Evolutionary conservation across 1,139 yeast species (phyloP).

Genomic region (Starmera stellimalicola): DNA sequence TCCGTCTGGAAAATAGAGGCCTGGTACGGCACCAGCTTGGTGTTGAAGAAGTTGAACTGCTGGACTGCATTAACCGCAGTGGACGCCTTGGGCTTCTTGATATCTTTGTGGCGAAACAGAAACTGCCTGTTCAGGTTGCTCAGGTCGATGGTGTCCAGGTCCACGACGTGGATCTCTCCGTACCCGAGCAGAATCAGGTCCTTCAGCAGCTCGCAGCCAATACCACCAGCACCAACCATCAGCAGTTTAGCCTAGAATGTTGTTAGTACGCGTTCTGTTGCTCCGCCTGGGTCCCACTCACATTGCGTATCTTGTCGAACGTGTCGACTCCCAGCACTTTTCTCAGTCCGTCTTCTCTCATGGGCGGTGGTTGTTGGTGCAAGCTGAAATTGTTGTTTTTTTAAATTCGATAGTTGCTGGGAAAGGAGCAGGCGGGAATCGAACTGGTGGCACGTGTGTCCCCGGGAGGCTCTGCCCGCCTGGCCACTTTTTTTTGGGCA

Average conservation of each 20-base stretch:
- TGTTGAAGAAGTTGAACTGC: slow-evolving; percentile 56
- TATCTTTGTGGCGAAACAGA: slow-evolving; percentile 76
- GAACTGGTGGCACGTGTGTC: too few species aligned
- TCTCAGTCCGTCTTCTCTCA: slow-evolving; percentile 9
- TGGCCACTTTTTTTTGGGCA: too few species aligned
- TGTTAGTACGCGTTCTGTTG: neutral
- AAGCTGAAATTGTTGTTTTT: too few species aligned
- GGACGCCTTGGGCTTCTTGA: slow-evolving; percentile 73
- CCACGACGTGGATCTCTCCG: slow-evolving; percentile 87
- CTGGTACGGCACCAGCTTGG: slow-evolving; percentile 72
- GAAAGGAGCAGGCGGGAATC: too few species aligned
- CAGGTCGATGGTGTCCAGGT: slow-evolving; percentile 87
- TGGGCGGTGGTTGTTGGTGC: too few species aligned
- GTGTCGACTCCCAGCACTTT: slow-evolving; percentile 10
- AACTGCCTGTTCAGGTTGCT: slow-evolving; percentile 92
- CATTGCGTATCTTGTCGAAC: slow-evolving; percentile 7
- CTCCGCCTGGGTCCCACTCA: slow-evolving; percentile 4
- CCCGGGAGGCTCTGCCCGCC: too few species aligned
- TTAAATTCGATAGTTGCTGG: too few species aligned
- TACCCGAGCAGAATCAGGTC: slow-evolving; percentile 76
- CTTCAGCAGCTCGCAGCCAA: slow-evolving; percentile 91
- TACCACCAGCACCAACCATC: slow-evolving; percentile 98
- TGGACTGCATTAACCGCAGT: slow-evolving; percentile 81
- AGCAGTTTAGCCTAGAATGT: slow-evolving; percentile 45
- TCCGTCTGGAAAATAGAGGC: slow-evolving; percentile 80